Evolutionary conservation across 306 rosid species (phyloP).

Genomic region (Dalbergia cultrata): DNA sequence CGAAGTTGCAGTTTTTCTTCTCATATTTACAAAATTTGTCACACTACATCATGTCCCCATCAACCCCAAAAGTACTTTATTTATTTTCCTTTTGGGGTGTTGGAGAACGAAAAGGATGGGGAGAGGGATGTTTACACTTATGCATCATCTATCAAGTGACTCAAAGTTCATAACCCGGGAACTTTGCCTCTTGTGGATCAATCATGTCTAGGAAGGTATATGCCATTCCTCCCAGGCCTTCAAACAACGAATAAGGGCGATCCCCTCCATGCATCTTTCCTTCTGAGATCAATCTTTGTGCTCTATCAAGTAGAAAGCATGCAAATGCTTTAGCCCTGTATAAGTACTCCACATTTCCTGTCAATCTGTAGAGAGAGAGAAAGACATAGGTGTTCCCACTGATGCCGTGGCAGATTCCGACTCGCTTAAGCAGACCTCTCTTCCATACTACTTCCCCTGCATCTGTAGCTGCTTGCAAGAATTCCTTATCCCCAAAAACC

Average conservation of each 20-base stretch:
- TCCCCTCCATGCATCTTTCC: constrained; percentile 89
- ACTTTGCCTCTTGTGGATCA: constrained; percentile 72
- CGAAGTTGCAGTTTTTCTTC: not conserved
- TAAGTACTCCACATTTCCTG: constrained; percentile 64
- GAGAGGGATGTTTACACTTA: not conserved
- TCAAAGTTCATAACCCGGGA: constrained; percentile 80
- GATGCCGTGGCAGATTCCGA: constrained; percentile 86
- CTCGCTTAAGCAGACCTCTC: constrained; percentile 82
- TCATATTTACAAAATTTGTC: constrained; percentile 31
- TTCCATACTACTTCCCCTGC: constrained; percentile 84
- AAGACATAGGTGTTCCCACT: constrained; percentile 86
- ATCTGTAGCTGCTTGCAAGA: constrained; percentile 75
- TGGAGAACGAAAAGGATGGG: not conserved
- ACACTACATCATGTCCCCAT: constrained; percentile 5
- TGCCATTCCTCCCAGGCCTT: constrained; percentile 90
- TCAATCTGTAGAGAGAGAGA: constrained; percentile 79
- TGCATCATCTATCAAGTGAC: constrained; percentile 23
- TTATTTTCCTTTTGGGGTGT: not conserved
- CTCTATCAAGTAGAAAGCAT: constrained; percentile 77
- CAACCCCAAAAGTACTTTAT: not conserved
- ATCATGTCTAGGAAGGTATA: constrained; percentile 69
- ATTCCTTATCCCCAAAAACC: constrained; percentile 75
- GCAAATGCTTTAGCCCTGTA: constrained; percentile 86
- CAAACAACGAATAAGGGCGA: constrained; percentile 73
- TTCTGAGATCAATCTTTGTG: constrained; percentile 60